Base-by-base conservation (phyloP, 371 early-diverging fungal species). In the Rhizopus arrhizus region DNA sequence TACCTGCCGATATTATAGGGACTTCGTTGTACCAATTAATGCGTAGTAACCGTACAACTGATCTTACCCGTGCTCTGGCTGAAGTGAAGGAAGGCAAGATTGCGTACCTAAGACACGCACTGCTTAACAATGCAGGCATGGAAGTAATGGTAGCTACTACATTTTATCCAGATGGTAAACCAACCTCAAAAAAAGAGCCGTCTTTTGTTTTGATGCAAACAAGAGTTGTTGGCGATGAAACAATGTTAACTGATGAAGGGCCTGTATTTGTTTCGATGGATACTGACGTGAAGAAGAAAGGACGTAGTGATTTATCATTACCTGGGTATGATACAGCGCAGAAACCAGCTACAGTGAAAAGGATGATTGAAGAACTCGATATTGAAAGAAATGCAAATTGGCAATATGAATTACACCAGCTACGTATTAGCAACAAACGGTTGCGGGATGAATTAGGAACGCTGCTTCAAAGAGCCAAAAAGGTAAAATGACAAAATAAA, bases 21-120 rank as follows among this genome's bases (percentile, higher is more conserved):
- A 67, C 70, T 29, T 80, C 81, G 1, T 50, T 88, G 12, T 79
- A 84, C 62, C 85, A 89, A 13, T 34, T 83, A 6, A 64, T 89
- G 34, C 74, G 80, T 55, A 72, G 79, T 12, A 80, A 83, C 45
- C 72, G 70, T 52, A 86, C 82, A 35, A 78, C 80, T 5, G 77
- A 74, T 35, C 53, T 84, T 5, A 75, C 80, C 1, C 69, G 80
- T 33, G 77, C 81, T 12, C 61, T 86, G n/a, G 66, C 71, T 0
- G 76, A 78, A 56, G 84, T 78, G 1, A 72, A 64, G 41, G 77
- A 73, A 51, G 81, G 83, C 29, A 73, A 75, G 43, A 67, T 74
- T 10, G 81, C 79, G 2, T 66, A 73, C 28, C 47, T 81, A 41
- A 57, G 62, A 29, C 83, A 82, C 47, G 64, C 67, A 1, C 58